Percentiles rank a stretch among this genome's conserved stretches.
phyloP scores from a whole-genome alignment of 345 rosid genomes.

The Noccaea caerulescens region DNA sequence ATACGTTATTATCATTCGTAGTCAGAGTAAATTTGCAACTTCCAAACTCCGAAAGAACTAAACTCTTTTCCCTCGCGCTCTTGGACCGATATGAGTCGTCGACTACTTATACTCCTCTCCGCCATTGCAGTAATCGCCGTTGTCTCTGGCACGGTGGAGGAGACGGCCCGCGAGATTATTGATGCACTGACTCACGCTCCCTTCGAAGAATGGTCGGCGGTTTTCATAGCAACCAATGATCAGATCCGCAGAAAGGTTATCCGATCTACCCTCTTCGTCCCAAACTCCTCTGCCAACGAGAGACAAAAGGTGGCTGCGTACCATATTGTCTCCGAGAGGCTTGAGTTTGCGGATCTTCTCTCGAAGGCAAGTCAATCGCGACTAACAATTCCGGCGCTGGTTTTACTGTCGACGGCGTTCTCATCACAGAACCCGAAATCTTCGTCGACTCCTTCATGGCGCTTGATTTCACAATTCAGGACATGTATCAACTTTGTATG shows the following conservation, averaged over 20 bases:
- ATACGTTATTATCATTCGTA: too few species aligned
- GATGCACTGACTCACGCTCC: not conserved
- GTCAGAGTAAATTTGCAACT: too few species aligned
- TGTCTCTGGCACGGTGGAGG: not conserved
- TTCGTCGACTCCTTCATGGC: not conserved
- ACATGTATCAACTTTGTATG: too few species aligned
- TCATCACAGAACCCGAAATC: not conserved
- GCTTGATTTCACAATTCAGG: not conserved
- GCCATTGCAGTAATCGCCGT: not conserved
- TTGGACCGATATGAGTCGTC: too few species aligned
- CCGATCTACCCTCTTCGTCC: not conserved
- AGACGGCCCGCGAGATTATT: not conserved
- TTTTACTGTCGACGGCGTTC: not conserved
- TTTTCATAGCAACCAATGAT: not conserved
- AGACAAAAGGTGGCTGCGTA: not conserved
- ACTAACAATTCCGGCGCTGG: not conserved
- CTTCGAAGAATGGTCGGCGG: constrained; percentile 5
- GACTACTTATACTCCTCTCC: not conserved
- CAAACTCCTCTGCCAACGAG: not conserved
- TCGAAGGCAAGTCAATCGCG: not conserved
- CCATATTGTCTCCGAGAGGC: constrained; percentile 2
- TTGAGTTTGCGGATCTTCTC: constrained; percentile 10
- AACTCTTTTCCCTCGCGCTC: too few species aligned
- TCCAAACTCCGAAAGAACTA: too few species aligned
- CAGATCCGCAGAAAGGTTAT: not conserved